Conservation (phyloP, 2,329 filamentous ascomycete genomes). For the Talaromyces atroroseus region DNA sequence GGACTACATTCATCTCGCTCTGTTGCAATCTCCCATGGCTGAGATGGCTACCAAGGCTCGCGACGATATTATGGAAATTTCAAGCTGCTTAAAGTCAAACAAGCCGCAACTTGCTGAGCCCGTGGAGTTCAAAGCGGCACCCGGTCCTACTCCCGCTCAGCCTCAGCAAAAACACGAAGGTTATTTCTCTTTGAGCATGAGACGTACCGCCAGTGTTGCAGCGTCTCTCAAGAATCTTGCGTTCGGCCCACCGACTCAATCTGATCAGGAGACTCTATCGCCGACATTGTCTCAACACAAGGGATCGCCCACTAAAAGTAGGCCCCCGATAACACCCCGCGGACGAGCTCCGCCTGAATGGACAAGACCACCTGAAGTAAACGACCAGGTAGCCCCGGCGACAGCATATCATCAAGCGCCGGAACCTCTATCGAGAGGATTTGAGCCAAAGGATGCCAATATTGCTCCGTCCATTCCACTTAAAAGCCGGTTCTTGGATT, state of each 20-base stretch:
- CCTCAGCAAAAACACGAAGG: conserved; percentile 52
- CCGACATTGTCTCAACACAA: conserved; percentile 16
- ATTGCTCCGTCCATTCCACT: conserved; percentile 65
- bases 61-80: conserved; percentile 52
- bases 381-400: conserved; percentile 60
- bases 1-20: conserved; percentile 73
- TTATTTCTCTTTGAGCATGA: conserved; percentile 56
- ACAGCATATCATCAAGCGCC: conserved; percentile 71
- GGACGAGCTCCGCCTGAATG: conserved; percentile 53
- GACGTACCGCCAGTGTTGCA: conserved; percentile 60
- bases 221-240: conserved; percentile 59
- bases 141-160: conserved; percentile 45
- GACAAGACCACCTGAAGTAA: conserved; percentile 66
- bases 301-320: conserved; percentile 27
- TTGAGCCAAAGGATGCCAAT: conserved; percentile 56
- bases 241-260: conserved; percentile 43
- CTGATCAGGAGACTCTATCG: conserved; percentile 24
- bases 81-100: conserved; percentile 24
- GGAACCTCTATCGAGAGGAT: conserved; percentile 74
- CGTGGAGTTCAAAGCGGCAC: conserved; percentile 29
- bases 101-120: conserved; percentile 37
- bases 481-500: conserved; percentile 79
- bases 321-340: conserved; percentile 40
- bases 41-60: conserved; percentile 65
- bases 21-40: conserved; percentile 73